Percentiles rank a stretch among this genome's conserved stretches.
Conservation (phyloP, 1,284 basidiomycete genomes). For the Abortiporus biennis region DNA sequence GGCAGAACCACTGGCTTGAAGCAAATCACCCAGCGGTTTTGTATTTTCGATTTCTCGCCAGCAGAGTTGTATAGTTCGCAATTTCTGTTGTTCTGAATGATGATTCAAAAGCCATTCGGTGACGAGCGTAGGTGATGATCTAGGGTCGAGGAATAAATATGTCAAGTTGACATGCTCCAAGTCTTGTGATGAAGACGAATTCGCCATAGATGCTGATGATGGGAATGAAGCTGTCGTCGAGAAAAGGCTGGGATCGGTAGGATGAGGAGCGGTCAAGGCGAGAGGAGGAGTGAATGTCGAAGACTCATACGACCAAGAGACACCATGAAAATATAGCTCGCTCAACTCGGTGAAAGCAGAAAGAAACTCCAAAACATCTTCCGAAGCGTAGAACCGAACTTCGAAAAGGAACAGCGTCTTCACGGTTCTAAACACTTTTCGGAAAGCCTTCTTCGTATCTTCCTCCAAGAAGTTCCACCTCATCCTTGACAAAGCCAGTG, state of each 20-base stretch:
- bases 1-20: slow-evolving; percentile 23
- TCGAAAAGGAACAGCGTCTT: slow-evolving; percentile 25
- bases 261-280: background rate
- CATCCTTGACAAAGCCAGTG: slow-evolving; percentile 22
- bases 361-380: slow-evolving; percentile 24
- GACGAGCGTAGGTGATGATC: slow-evolving; percentile 25
- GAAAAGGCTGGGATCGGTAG: no score
- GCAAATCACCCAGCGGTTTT: slow-evolving; percentile 22
- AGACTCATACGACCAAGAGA: slow-evolving; percentile 24
- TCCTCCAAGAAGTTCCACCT: slow-evolving; percentile 20
- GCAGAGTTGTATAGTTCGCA: slow-evolving; percentile 26
- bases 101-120: slow-evolving; percentile 25
- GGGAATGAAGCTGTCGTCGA: background rate
- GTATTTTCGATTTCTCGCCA: slow-evolving; percentile 26
- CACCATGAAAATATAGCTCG: slow-evolving; percentile 27
- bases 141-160: slow-evolving; percentile 25
- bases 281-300: slow-evolving; percentile 1
- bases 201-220: no score
- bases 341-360: slow-evolving; percentile 21
- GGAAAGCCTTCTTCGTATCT: slow-evolving; percentile 19
- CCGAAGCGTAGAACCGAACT: slow-evolving; percentile 22
- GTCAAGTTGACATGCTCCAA: slow-evolving; percentile 20
- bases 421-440: slow-evolving; percentile 16
- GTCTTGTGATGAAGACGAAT: background rate
- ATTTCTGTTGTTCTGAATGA: slow-evolving; percentile 19